Base-by-base conservation (phyloP, 164 flowering plant species). In the Magnolia changhungtana region DNA sequence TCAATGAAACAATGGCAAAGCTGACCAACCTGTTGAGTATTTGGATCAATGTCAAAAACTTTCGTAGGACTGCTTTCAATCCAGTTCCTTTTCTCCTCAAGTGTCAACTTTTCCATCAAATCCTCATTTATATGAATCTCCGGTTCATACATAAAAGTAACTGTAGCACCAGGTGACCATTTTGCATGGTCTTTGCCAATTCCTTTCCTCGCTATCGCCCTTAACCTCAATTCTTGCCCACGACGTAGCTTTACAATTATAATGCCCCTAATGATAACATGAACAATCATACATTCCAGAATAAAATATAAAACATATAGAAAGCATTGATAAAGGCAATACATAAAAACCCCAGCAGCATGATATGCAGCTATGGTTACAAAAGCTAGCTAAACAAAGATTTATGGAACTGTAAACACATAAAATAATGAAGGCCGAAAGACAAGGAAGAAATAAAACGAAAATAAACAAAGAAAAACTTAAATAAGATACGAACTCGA, bases 121-220 rank as follows among this genome's bases (percentile, higher is more conserved):
- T 91, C 97, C 70, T 96, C 96, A 80, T 94, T 92, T 80, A 96
- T 90, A 72, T 87, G 88, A 71, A 93, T 93, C 8, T 87, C 92
- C 2, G 99, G 99, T 73, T 94, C 98, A 82, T 91, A 91, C 98
- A 96, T 92, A 79, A 94, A 96, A 24, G 98, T 92, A 19, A 96
- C 99, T 63, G 99, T 96, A 5, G 99, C 97, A 61, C 96, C 98
- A 80, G 99, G 98, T 20, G 98, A 92, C 99, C 98, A 94, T 79
- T 96, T 96, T 0, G 98, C 98, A 82, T 96, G 98, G 79, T 96
- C 98, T 80, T 96, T 96, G 2, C 97, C 97, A 77, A 94, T 94
- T 16, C 99, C 98, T 79, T 96, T 96, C 72, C 99, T 88, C 16
- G 99, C 99, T 61, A 96, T 96, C 8, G 99, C 99, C 79, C 98